Evolutionary conservation across 306 rosid species (phyloP), one percentile per base, ranked within the genome.

Genomic region (Quercus aquifolioides): DNA sequence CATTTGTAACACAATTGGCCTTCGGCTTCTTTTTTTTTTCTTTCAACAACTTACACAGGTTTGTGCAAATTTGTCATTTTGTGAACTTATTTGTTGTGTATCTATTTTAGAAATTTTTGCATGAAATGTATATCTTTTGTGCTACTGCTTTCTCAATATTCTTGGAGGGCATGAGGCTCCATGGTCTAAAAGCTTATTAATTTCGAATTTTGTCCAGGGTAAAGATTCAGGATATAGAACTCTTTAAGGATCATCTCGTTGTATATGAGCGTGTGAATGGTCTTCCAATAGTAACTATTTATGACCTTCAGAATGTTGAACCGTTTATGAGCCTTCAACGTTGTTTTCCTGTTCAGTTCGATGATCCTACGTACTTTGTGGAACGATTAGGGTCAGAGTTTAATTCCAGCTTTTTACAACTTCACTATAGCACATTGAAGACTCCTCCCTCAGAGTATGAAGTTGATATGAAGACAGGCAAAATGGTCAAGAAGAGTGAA

Each of bases 381-480:
- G 86, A 80, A 7, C 77, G 73, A 69, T 81, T 84, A 31, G 88
- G 85, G 59, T 91, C 97, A 74, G 94, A 88, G 70, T 94, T 91
- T 86, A 81, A 85, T 43, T 92, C 97, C 63, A 78, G 88, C 77
- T 78, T 94, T 84, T 86, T 94, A 76, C 88, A 94, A 76, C 91
- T 86, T 85, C 57, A 87, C 20, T 92, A 94, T 79, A 89, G 97
- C 88, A 92, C 97, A 74, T 62, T 94, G 92, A 94, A 78, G 88
- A 92, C 97, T 23, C 98, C 98, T 69, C 76, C 25, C 59, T 88
- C 97, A 59, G 89, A 85, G 26, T 94, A 94, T 78, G 97, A 94
- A 81, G 91, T 91, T 85, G 98, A 94, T 77, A 92, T 94, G 98
- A 88, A 86, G 80, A 74, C 87, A 2, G 89, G 87, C 25, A 31